Base-by-base conservation (phyloP, 2,329 filamentous ascomycete species). In the Magnaporthiopsis incrustans region DNA sequence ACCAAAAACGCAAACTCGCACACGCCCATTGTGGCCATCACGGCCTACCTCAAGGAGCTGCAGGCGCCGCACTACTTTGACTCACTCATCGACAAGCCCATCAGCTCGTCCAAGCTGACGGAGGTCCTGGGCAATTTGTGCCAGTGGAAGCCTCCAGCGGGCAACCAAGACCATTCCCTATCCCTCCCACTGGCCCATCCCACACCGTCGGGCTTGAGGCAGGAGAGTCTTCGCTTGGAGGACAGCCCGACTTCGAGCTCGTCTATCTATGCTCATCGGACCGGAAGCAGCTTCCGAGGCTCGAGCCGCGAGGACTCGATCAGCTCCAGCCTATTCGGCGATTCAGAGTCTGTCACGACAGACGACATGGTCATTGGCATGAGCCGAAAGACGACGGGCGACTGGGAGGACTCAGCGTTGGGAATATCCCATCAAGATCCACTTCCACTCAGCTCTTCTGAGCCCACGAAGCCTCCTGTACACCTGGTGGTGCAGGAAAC, bases 51-150 rank as follows among this genome's bases (percentile, higher is more conserved):
- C n/a, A 98, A 98, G 74, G 95, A 99, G 72, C 81, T 99, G 2
- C 93, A 95, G 69, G 92, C 93, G 66, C 91, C 92, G 4, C 94
- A 99, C 76, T 91, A 97, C 75, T 99, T 99, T 72, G 93, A 98
- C 74, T 91, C 91, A 1, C 81, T 99, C 62, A 92, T 99, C 63
- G 93, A 99, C 76, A 99, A 99, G 77, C 95, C 95, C 32, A 96
- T 96, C 50, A 98, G 94, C 56, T 88, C 92, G 58, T 90, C 90
- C 3, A 98, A 98, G 76, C 77, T 99, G 61, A 92, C 88, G 0
- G 93, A 99, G 71, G 91, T 95, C 0, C 81, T 99, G 68, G 89
- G 90, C 67, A 88, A 89, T 64, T 84, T 97, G 33, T 99, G 95
- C 72, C 90, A 96, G 71, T 99, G 95, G 95, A 96, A 94, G 72